Evolutionary conservation across 2,329 filamentous ascomycete species (phyloP), one percentile per base, ranked within the genome.

Genomic region (Bipolaris cookei): DNA sequence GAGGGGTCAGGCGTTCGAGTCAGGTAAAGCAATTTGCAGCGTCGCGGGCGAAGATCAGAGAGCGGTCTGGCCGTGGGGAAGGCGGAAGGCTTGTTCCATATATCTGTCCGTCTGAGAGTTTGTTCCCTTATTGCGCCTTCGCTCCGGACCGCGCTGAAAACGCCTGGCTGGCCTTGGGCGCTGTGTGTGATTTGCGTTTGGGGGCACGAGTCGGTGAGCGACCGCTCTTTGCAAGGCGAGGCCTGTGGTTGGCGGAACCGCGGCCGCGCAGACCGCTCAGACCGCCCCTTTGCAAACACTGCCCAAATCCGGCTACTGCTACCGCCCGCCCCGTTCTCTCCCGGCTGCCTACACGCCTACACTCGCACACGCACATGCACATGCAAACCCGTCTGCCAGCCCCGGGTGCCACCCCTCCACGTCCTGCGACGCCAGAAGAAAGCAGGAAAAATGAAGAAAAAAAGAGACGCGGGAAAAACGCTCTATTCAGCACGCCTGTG

Each of bases 11-110:
- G 67, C 68, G 71, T 67, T 59, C 59, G 69, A 68, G 69, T 72
- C 72, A 76, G 71, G 69, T 71, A 72, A 71, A 72, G 71, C 66
- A 69, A 70, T 58, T 60, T 63, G 54, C 41, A 32, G 61, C 67
- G 72, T 72, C 70, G 71, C 64, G 67, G 39, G 66, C 58, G 62
- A 50, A 65, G 64, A 70, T 73, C 71, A 74, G 58, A 63, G 51
- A 51, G 30, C 52, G 71, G 67, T 52, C 67, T 68, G 62, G 63
- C 55, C 63, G 69, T 71, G 69, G 64, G 69, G 69, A 70, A 63
- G 23, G 23, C 62, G 62, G 57, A 59, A 54, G 41, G 60, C 62
- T 66, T 23, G 41, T 57, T 66, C 63, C 69, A 63, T 74, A 73
- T 74, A 73, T 71, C 65, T 70, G 63, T 62, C 64, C 59, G 64